Base-by-base conservation (phyloP, 306 rosid species). In the Quillaja saponaria region DNA sequence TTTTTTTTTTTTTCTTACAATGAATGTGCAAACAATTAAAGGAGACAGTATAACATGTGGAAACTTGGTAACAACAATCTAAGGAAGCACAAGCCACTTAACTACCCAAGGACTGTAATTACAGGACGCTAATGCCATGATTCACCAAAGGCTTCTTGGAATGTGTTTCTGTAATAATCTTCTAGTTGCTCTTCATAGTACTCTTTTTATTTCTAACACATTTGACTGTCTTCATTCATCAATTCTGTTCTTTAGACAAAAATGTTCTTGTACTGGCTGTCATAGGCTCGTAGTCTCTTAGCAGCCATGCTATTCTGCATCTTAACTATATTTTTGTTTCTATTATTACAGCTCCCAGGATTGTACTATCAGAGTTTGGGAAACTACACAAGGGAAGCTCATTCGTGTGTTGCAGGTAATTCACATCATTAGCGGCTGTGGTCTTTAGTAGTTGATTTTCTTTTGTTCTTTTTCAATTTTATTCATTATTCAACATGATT, bases 301-400 rank as follows among this genome's bases (percentile, higher is more conserved):
- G 4, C 31, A 4, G 31, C 31, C 31, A 25, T 25, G 31, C 13
- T 13, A 13, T 68, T 53, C 35, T 62, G 60, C 61, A 28, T 34
- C 49, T 64, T 55, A 46, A 66, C 64, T 25, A 21, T 50, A 34
- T 61, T 68, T n/a, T 34, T 41, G 31, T 70, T 18, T 71, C 50
- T 52, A 63, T 55, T 67, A 38, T 66, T 61, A 55, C 78, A 92
- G 96, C 62, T 89, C 99, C 19, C 90, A 87, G 73, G 99, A 89
- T 79, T 86, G 96, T 71, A 89, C 91, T 11, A 86, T 92, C 63
- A 92, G 89, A 66, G 88, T 86, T 53, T 92, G 96, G 96, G 99
- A 92, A 79, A 84, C 99, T 60, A 65, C 84, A 11, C 89, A 92
- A 58, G 99, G 99, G 78, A 92, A 89, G 80, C 82, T 89, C 67